Evolutionary conservation across 805 yeast genomes (phyloP).

Genomic region (Hanseniaspora pseudoguilliermondii): DNA sequence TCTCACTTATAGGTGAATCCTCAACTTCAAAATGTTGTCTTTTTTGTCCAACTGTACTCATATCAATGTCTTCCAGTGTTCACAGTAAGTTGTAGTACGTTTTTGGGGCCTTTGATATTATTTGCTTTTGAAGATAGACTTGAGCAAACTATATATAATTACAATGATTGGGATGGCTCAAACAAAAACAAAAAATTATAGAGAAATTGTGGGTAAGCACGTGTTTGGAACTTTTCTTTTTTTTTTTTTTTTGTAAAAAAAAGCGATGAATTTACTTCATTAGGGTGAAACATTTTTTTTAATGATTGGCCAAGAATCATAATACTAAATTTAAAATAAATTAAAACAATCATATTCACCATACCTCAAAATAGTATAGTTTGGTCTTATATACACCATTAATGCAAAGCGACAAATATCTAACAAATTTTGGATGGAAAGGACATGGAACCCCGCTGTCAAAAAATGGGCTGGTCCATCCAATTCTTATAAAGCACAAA

Average conservation of each 20-base stretch:
- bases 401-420: constrained; percentile 70
- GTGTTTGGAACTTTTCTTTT: constrained; percentile 3
- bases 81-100: neutral
- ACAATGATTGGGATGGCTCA: too few relatives aligned
- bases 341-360: too few relatives aligned
- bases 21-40: neutral
- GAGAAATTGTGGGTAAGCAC: neutral
- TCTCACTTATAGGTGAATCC: neutral
- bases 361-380: too few relatives aligned
- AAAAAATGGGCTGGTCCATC: constrained; percentile 68
- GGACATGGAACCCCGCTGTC: constrained; percentile 71
- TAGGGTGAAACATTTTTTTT: neutral
- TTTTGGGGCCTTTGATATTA: neutral
- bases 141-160: too few relatives aligned
- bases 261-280: neutral
- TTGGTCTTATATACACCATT: too few relatives aligned
- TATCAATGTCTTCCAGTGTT: neutral
- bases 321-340: neutral
- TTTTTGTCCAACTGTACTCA: neutral
- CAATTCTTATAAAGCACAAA: constrained; percentile 81
- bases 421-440: constrained; percentile 76
- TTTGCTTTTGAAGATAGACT: neutral
- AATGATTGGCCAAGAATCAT: neutral
- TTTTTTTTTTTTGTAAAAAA: neutral
- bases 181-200: too few relatives aligned